Evolutionary conservation across 192 early-diverging fungal genomes (phyloP), one percentile per base, ranked within the genome.

Genomic region (Dimargaris cristalligena): DNA sequence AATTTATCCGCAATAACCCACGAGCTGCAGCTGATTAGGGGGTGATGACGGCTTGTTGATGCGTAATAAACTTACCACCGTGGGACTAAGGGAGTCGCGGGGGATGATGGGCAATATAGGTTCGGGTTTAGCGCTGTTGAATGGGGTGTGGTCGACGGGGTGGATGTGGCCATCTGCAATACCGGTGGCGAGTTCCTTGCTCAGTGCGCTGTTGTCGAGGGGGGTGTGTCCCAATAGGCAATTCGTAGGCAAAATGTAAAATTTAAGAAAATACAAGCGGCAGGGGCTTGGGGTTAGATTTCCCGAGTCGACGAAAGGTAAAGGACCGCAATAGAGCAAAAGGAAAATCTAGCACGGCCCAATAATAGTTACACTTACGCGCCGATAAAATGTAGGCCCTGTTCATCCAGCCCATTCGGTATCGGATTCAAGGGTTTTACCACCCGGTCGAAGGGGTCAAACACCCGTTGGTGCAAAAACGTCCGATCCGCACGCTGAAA

Each of bases 391-490:
- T 64, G 65, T 82, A 82, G 46, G 74, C 67, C 60, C 74, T 74
- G 4, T 76, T 67, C 46, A 8, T 65, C 50, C 2, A 84, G 62
- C 0, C 66, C 62, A 3, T 62, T 62, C 0, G 78, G 74, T 0
- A 83, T 41, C 14, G 80, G 63, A 23, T 69, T 78, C 28, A 96
- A 69, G 46, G 76, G 76, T 2, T 74, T 79, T 57, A 89, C 63
- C 0, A 59, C 22, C 13, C 71, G 62, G 1, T 64, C 44, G 0
- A 47, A 44, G 0, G 88, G 84, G 60, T 91, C 86, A 65, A 85
- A 99, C 3, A 99, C 94, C 0, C 85, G 74, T 58, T 96, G 93
- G 65, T 91, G 85, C 35, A 82, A 64, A 71, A 99, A 99, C 0
- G 90, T 92, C 4, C 83, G 67, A 31, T 96, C 86, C 1, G 96